Percentiles rank a stretch among this genome's conserved stretches.
These are phyloP conservation scores for Juglanconis oblonga DNA, from an alignment of 2,329 filamentous ascomycete genomes.

Conservation along the genomic window DNA sequence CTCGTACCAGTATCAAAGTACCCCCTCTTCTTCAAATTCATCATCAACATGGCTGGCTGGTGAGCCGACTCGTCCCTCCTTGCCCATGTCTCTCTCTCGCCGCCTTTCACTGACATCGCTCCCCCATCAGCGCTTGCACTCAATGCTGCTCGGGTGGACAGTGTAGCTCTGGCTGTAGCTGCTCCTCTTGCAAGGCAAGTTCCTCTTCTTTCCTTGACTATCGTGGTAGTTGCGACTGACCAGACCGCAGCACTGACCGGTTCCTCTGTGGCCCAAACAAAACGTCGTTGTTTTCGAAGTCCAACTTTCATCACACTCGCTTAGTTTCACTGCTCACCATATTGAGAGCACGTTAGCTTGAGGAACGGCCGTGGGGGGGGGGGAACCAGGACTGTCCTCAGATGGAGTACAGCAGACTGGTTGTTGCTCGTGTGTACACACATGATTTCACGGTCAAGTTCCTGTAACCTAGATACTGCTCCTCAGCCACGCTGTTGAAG, in stretches of 20 bases:
- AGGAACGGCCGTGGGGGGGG: not conserved
- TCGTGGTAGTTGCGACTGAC: not conserved
- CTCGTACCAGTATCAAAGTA: not conserved
- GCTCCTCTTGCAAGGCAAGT: constrained; percentile 17
- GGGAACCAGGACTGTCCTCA: not conserved
- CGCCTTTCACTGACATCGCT: not conserved
- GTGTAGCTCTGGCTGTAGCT: constrained; percentile 12
- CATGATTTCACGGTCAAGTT: not conserved
- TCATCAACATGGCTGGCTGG: constrained; percentile 13
- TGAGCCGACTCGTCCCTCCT: not conserved
- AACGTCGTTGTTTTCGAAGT: not conserved
- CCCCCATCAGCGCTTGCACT: constrained; percentile 9
- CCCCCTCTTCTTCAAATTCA: not conserved
- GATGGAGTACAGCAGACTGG: not conserved
- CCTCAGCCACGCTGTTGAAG: not conserved
- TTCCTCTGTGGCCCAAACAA: not conserved
- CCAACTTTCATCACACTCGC: not conserved
- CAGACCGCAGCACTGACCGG: not conserved
- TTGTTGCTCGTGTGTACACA: not conserved
- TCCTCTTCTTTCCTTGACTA: not conserved
- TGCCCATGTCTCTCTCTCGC: not conserved
- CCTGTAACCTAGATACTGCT: not conserved
- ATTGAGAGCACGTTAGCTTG: not conserved
- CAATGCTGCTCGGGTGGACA: constrained; percentile 17
- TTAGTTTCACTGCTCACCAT: not conserved